Conservation (phyloP, 139 green algal species). For the Coelastrella sp. region DNA sequence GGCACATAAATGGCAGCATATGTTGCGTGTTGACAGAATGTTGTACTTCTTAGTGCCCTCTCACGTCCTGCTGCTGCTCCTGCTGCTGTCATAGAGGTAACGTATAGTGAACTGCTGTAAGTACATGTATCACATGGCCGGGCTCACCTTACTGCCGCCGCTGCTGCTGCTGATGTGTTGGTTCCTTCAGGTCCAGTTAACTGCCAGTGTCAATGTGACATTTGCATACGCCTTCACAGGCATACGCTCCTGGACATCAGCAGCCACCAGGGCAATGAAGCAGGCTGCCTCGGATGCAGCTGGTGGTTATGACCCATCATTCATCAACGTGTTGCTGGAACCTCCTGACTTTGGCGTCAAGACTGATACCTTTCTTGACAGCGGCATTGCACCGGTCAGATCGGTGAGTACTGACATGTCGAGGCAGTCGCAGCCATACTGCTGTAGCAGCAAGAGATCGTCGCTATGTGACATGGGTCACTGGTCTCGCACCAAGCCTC, state of each 20-base stretch:
- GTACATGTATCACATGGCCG: no score
- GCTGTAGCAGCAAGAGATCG: no score
- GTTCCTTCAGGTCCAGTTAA: neutral
- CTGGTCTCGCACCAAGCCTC: neutral
- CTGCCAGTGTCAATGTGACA: neutral
- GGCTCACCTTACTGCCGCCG: no score
- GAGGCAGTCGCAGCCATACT: no score
- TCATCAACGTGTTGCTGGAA: neutral
- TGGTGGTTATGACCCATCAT: neutral
- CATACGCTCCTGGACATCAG: neutral
- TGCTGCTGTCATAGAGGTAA: no score
- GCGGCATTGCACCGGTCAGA: neutral
- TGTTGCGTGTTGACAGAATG: no score
- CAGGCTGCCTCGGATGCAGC: neutral
- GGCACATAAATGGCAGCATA: no score
- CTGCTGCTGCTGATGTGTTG: neutral
- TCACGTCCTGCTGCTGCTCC: no score
- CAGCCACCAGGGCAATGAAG: neutral
- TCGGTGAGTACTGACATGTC: neutral
- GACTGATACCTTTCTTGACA: neutral
- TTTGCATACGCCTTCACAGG: neutral
- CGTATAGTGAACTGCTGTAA: no score
- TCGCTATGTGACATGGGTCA: neutral
- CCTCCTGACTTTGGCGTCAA: neutral
- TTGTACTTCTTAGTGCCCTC: no score